Percentiles rank a stretch among this genome's conserved stretches.
Evolutionary conservation across 768 basidiomycete species (phyloP).

Genomic region (Tylopilus sp.): DNA sequence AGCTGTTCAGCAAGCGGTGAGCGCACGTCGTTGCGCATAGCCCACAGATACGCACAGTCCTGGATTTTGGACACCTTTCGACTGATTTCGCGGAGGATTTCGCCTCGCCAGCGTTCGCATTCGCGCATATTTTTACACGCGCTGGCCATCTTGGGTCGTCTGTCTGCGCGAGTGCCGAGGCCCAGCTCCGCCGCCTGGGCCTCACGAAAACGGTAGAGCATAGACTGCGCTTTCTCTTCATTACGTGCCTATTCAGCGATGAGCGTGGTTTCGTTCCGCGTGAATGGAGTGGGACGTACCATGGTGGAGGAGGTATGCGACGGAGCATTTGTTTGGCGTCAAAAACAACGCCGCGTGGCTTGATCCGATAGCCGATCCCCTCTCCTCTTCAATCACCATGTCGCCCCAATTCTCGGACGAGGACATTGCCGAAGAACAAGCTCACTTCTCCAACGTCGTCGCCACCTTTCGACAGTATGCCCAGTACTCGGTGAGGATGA

Average conservation of each 20-base stretch:
- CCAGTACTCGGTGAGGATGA: constrained; percentile 49
- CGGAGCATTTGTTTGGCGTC: constrained; percentile 24
- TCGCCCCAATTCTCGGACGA: constrained; percentile 28
- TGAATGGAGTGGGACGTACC: constrained; percentile 4
- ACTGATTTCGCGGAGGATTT: constrained; percentile 91
- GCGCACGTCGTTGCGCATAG: too few relatives aligned
- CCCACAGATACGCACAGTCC: constrained; percentile 70
- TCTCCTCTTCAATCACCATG: constrained; percentile 3
- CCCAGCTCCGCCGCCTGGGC: constrained; percentile 96
- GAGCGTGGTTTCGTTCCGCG: neutral
- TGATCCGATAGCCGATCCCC: neutral
- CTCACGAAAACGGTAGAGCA: constrained; percentile 94
- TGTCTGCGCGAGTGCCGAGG: constrained; percentile 77
- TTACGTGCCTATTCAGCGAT: constrained; percentile 71
- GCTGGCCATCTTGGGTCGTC: constrained; percentile 89
- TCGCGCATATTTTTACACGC: constrained; percentile 89
- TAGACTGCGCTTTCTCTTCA: constrained; percentile 96
- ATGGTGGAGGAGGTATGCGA: constrained; percentile 8
- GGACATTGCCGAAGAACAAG: constrained; percentile 54
- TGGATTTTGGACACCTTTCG: constrained; percentile 98
- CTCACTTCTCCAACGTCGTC: constrained; percentile 74
- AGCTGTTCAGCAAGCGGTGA: too few relatives aligned
- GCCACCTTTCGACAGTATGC: constrained; percentile 73
- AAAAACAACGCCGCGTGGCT: constrained; percentile 23
- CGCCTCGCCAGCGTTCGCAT: constrained; percentile 94